Conservation (phyloP, 2,329 filamentous ascomycete genomes). For the Pseudocercospora eumusae region DNA sequence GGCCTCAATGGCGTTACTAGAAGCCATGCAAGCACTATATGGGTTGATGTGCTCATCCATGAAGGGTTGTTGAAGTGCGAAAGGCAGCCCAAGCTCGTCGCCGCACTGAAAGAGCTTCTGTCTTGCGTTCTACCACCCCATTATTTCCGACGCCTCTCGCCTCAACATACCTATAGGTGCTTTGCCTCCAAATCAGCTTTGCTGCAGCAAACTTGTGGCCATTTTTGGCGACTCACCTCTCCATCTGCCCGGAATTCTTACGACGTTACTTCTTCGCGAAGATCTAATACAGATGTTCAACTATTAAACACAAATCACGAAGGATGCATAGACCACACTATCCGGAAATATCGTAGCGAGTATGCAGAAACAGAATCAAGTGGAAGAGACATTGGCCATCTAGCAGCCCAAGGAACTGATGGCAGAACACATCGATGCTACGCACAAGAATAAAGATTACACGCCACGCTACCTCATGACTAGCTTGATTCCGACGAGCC, state of each 20-base stretch:
- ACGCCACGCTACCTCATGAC: conserved; percentile 30
- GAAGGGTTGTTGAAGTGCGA: too few relatives aligned
- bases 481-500: conserved; percentile 26
- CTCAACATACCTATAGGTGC: too few relatives aligned
- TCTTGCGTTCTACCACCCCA: too few relatives aligned
- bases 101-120: neutral
- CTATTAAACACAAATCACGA: too few relatives aligned
- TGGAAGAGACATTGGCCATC: neutral
- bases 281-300: neutral
- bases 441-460: conserved; percentile 29
- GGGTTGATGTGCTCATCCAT: too few relatives aligned
- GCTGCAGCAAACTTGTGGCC: neutral
- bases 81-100: too few relatives aligned
- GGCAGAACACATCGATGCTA: conserved; percentile 20
- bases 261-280: neutral
- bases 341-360: conserved; percentile 19
- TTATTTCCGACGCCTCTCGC: too few relatives aligned
- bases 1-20: too few relatives aligned
- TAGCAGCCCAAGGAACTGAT: conserved; percentile 24
- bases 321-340: too few relatives aligned
- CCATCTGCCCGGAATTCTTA: neutral
- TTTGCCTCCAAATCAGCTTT: neutral
- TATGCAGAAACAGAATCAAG: neutral
- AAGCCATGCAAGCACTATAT: too few relatives aligned
- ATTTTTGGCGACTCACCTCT: neutral